Base-by-base conservation (phyloP, 2,329 filamentous ascomycete species). In the Hymenoscyphus occultus region DNA sequence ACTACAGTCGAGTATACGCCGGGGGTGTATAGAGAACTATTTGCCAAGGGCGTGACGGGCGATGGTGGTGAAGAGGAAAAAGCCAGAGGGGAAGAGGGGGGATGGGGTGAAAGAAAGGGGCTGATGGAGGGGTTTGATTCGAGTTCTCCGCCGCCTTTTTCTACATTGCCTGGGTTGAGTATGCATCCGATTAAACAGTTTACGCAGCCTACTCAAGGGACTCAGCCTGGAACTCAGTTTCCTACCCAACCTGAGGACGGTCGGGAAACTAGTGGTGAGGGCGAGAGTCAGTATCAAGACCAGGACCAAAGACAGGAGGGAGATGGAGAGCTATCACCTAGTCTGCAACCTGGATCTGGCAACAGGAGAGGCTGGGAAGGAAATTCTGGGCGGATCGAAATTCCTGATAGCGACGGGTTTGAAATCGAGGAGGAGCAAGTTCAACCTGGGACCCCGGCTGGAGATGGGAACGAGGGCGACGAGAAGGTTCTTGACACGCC, bases 381-480 rank as follows among this genome's bases (percentile, higher is more conserved):
- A 28, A 58, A 13, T 10, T 35, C 28, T 35, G 5, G 6, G 16
- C 35, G 40, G 14, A 39, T 51, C 19, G 59, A 60, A 16, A 51
- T 60, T 35, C 59, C 59, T 60, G 59, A 60, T 14, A 60, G 59
- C 51, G 59, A 60, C 10, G 56, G 56, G 28, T 10, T 35, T 57
- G 56, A 57, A 32, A 10, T 35, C 35, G 54, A 56, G 3, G 56
- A 57, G 4, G 56, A 57, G 56, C 32, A 13, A n/a, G 19, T 12
- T 13, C 19, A 19, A 10, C 19, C 19, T 28, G 48, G 22, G 48
- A 54, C 19, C 4, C 48, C 48, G 48, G 13, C 2, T 1, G 22
- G 19, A 10, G 13, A 12, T 54, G 48, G 19, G 19, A 19, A 2
- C 13, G 48, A 22, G 9, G 48, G 22, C 10, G 48, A 54, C 12